phyloP scores from a whole-genome alignment of 306 rosid genomes.

The Glycine latifolia region DNA sequence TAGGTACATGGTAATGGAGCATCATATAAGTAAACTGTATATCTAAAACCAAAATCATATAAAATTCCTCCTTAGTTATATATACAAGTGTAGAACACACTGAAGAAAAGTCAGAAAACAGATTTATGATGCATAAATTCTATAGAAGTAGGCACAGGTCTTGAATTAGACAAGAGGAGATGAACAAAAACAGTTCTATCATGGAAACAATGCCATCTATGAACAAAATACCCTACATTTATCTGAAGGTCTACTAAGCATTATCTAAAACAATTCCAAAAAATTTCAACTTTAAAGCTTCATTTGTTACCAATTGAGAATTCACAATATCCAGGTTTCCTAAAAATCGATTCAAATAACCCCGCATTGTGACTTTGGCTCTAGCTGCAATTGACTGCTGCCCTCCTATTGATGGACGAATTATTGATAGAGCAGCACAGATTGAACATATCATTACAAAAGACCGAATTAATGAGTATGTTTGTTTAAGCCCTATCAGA shows the following conservation, averaged over 20 bases:
- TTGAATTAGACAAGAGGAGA: conserved; percentile 29
- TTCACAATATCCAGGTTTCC: conserved; percentile 88
- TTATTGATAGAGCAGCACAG: conserved; percentile 83
- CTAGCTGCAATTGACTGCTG: conserved; percentile 75
- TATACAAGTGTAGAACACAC: conserved; percentile 14
- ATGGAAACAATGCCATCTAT: neutral
- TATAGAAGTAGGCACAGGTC: neutral
- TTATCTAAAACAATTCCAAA: conserved; percentile 29
- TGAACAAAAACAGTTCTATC: neutral
- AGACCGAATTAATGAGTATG: conserved; percentile 31
- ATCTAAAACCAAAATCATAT: neutral
- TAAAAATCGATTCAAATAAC: conserved; percentile 80
- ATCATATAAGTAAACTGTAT: conserved; percentile 18
- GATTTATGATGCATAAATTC: conserved; percentile 34
- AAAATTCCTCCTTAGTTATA: too few relatives aligned
- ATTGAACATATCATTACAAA: conserved; percentile 75
- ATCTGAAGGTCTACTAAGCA: conserved; percentile 26
- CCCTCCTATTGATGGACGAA: conserved; percentile 81
- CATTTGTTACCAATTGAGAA: conserved; percentile 75
- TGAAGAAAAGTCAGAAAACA: neutral
- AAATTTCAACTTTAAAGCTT: conserved; percentile 19
- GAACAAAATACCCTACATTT: conserved; percentile 32
- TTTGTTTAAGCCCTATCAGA: conserved; percentile 21
- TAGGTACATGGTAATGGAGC: conserved; percentile 36
- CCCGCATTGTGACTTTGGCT: conserved; percentile 90